These are phyloP conservation scores for Kwoniella shandongensis DNA, from an alignment of 768 basidiomycete genomes.

Conservation along the genomic window DNA sequence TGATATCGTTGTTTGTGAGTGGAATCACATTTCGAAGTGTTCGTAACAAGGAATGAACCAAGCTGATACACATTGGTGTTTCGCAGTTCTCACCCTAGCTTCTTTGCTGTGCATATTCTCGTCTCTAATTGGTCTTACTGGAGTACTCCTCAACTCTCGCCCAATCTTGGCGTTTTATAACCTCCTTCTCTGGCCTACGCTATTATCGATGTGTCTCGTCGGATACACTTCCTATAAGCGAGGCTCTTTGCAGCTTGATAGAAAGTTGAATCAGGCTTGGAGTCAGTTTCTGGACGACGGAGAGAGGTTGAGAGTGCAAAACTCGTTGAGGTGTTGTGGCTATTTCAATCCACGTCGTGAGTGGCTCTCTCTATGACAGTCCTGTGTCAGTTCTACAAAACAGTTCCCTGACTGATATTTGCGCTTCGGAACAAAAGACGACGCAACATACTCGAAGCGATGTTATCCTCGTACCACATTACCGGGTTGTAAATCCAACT, in stretches of 20 bases:
- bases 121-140: constrained; percentile 63
- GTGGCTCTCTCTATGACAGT: constrained; percentile 27
- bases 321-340: constrained; percentile 64
- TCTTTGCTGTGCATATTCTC: constrained; percentile 63
- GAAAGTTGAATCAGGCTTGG: constrained; percentile 70
- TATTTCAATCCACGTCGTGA: constrained; percentile 62
- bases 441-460: constrained; percentile 60
- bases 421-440: no score
- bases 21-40: background rate
- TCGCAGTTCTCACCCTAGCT: constrained; percentile 61
- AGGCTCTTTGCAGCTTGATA: constrained; percentile 62
- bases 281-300: constrained; percentile 62
- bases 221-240: constrained; percentile 69
- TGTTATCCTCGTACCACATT: constrained; percentile 66
- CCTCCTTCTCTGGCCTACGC: constrained; percentile 66
- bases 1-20: constrained; percentile 52
- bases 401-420: background rate
- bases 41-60: no score
- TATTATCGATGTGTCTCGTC: constrained; percentile 62
- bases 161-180: constrained; percentile 68
- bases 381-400: background rate
- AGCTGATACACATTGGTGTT: no score
- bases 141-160: constrained; percentile 66
- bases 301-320: constrained; percentile 64
- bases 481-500: constrained; percentile 67